phyloP scores from a whole-genome alignment of 805 yeast species.

The Debaryomyces prosopidis region DNA sequence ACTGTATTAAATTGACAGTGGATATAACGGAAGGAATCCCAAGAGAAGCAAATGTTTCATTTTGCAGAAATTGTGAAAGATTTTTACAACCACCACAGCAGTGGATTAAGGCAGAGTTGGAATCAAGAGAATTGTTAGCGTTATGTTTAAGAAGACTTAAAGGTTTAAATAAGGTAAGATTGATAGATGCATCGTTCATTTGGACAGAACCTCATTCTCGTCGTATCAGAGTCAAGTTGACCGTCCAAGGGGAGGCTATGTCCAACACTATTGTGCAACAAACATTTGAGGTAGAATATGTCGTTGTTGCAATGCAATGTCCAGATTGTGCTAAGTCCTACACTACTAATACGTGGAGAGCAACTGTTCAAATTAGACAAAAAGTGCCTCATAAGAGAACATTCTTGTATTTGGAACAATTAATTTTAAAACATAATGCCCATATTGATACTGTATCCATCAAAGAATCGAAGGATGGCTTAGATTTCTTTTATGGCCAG shows the following conservation, averaged over 20 bases:
- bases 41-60: constrained; percentile 88
- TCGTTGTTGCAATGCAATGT: constrained; percentile 95
- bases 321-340: constrained; percentile 97
- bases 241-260: constrained; percentile 97
- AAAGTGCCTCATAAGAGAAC: constrained; percentile 97
- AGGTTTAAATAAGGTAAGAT: constrained; percentile 81
- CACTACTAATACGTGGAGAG: constrained; percentile 97
- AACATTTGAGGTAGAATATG: constrained; percentile 89
- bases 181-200: constrained; percentile 90
- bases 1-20: constrained; percentile 90
- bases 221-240: constrained; percentile 84
- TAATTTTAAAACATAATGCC: constrained; percentile 88
- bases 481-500: constrained; percentile 88
- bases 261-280: constrained; percentile 90
- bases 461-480: constrained; percentile 89
- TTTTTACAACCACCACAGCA: constrained; percentile 92
- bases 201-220: constrained; percentile 99
- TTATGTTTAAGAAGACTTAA: constrained; percentile 83
- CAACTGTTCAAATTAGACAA: constrained; percentile 96
- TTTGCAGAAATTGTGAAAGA: constrained; percentile 96
- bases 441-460: constrained; percentile 93
- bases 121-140: constrained; percentile 90
- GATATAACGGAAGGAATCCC: constrained; percentile 93
- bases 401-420: constrained; percentile 90
- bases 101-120: constrained; percentile 90